Conservation (phyloP, 73 alveolate species). For the Paraurostyla sp. region DNA sequence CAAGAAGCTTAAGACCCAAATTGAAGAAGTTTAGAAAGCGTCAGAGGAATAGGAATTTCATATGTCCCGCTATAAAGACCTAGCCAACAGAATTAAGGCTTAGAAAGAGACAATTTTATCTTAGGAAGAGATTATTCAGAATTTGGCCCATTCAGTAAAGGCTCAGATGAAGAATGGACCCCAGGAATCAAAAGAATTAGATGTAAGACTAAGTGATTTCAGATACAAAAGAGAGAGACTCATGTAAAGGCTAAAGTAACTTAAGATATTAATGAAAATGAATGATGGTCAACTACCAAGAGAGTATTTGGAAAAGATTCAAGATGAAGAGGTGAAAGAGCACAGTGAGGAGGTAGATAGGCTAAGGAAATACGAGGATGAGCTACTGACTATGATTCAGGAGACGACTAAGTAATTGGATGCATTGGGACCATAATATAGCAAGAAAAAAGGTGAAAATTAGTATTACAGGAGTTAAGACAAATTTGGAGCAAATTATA, state of each 20-base stretch:
- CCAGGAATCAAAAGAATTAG: slow-evolving; percentile 34
- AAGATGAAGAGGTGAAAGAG: slow-evolving; percentile 66
- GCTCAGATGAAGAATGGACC: slow-evolving; percentile 68
- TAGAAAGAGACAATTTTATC: slow-evolving; percentile 81
- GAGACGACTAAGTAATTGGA: slow-evolving; percentile 57
- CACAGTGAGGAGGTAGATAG: slow-evolving; percentile 51
- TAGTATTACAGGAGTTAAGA: not conserved
- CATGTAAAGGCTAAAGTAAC: slow-evolving; percentile 50
- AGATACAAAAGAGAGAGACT: slow-evolving; percentile 57
- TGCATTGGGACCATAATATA: slow-evolving; percentile 3
- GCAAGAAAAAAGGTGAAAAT: not conserved
- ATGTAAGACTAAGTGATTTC: slow-evolving; percentile 56
- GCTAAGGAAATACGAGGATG: slow-evolving; percentile 50
- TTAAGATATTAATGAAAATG: slow-evolving; percentile 52
- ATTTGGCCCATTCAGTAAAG: slow-evolving; percentile 77
- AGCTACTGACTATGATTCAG: slow-evolving; percentile 51
- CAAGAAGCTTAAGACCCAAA: slow-evolving; percentile 76
- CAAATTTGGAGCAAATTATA: not conserved
- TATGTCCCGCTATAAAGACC: slow-evolving; percentile 80
- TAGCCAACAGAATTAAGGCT: slow-evolving; percentile 78
- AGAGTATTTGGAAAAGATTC: slow-evolving; percentile 51
- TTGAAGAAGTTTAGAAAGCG: slow-evolving; percentile 80
- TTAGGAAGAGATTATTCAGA: slow-evolving; percentile 84
- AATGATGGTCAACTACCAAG: slow-evolving; percentile 72
- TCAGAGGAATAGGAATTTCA: slow-evolving; percentile 84